Base-by-base conservation (phyloP, 2,329 filamentous ascomycete genomes). In the Rhynchosporium secalis region DNA sequence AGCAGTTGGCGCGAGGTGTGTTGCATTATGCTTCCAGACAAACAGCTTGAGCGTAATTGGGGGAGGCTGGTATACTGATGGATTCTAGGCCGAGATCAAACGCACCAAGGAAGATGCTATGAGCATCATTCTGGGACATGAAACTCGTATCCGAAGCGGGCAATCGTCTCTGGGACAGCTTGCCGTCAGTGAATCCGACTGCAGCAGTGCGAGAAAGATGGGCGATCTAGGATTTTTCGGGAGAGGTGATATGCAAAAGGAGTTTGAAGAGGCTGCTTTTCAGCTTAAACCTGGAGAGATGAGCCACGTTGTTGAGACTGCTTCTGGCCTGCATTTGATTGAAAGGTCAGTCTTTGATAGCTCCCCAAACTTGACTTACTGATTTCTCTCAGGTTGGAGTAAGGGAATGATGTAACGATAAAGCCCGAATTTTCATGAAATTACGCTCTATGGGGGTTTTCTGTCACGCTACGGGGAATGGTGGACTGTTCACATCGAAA, bases 201-300 rank as follows among this genome's bases (percentile, higher is more conserved):
- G 94, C 79, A 96, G 91, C 77, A 97, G 92, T 71, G 93, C 95
- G 36, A 86, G 92, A 71, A 99, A 98, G 83, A 86, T 88, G 69
- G 95, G 95, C 62, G 95, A 99, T 75, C 79, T 99, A 79, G 95
- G 95, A 26, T 96, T 93, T 77, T 99, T 99, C 76, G 93, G 92
- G 61, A 87, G 84, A 72, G 92, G 92, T 33, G 94, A 98, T 73
- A 99, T 99, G 95, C 95, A 99, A 76, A 94, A 93, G 80, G 94
- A 97, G 78, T 99, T 99, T 73, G 95, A 99, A 78, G 92, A 97
- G 61, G 93, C 93, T 4, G 90, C 95, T 1, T 99, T 99, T 78
- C 88, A 84, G n/a, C 81, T 99, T 60, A 84, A 93, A 76, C 88
- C 89, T 2, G 93, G 92, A 40, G 86, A 97, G 77, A 86, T 98